Base-by-base conservation (phyloP, 768 basidiomycete species). In the Lentinula lateritia region DNA sequence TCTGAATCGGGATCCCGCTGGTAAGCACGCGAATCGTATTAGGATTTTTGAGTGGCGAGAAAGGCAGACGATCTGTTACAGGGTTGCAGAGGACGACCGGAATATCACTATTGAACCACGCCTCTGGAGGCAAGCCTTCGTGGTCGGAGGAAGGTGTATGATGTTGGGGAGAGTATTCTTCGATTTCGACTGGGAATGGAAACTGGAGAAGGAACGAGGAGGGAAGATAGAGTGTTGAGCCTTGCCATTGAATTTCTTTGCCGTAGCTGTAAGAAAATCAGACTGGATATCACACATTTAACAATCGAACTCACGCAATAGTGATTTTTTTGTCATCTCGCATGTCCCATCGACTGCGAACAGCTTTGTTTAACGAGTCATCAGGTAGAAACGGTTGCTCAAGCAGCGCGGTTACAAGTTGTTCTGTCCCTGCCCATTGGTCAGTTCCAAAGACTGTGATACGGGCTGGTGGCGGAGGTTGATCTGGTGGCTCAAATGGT, bases 341-440 rank as follows among this genome's bases (percentile, higher is more conserved):
- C 45, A 72, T 69, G 55, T 67, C 69, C 85, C 88, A 88, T 36
- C 89, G 78, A 43, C 75, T 67, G 57, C 76, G 77, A 23, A 89
- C 66, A 7, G 68, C 66, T 36, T 75, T 71, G 54, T 75, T 78
- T 61, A 80, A 76, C 4, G 70, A 66, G 28, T 75, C 62, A 63
- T 84, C 80, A n/a, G 83, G 82, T 2, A 78, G 75, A 64, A 93
- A 81, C 13, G 90, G 90, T 58, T 92, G 85, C 48, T 87, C 82
- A 15, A 93, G 75, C 39, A 93, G 76, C 6, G 89, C 88, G 5
- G 85, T 84, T 18, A 92, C 82, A 4, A 93, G 72, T 35, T 87
- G 83, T 41, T 74, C 74, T 6, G 84, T 76, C 41, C 76, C 78
- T 18, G 87, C 41, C 70, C 75, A 79, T 66, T 82, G 71, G 69